Evolutionary conservation across 441 rosid genomes (phyloP), one percentile per base, ranked within the genome.

Genomic region (Raphanus hybrid): DNA sequence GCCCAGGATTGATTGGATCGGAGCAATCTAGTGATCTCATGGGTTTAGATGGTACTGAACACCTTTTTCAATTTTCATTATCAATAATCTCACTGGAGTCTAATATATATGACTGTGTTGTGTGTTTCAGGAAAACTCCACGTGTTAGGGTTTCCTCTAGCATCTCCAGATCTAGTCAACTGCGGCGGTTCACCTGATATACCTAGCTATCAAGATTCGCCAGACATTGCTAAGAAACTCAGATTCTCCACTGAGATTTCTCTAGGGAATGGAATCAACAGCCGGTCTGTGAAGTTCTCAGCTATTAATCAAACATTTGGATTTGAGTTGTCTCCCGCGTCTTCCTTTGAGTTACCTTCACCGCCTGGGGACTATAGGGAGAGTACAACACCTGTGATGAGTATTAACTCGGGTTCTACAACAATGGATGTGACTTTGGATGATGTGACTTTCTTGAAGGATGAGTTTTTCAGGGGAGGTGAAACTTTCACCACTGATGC

Each of bases 331-430:
- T 84, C 98, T 70, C 92, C 98, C 0, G 92, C 85, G 60, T 91
- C 92, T 75, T 95, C 99, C 23, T 90, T 93, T 35, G 95, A 90
- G 83, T 94, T 96, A 66, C 86, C 86, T 65, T 89, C 87, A 2
- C 82, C 79, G 15, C 82, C 77, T 32, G 69, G 81, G 11, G 68
- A 9, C 64, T 52, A 52, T 7, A 52, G 58, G 23, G 58, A 52
- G 58, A 63, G 55, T 64, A 39, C 68, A 1, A 76, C 62, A 16
- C 86, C 75, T 67, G 82, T 75, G 0, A 64, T 84, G 2, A 79
- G 85, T 76, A 78, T 88, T 60, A 82, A 87, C 85, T 82, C 83
- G 26, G 91, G 92, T 20, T 83, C 81, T 57, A 69, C 72, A 16
- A 77, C 69, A 32, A 63, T 37, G 45, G 73, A 74, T 70, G 83